Conservation (phyloP, 345 rosid species). For the Crucihimalaya himalaica region DNA sequence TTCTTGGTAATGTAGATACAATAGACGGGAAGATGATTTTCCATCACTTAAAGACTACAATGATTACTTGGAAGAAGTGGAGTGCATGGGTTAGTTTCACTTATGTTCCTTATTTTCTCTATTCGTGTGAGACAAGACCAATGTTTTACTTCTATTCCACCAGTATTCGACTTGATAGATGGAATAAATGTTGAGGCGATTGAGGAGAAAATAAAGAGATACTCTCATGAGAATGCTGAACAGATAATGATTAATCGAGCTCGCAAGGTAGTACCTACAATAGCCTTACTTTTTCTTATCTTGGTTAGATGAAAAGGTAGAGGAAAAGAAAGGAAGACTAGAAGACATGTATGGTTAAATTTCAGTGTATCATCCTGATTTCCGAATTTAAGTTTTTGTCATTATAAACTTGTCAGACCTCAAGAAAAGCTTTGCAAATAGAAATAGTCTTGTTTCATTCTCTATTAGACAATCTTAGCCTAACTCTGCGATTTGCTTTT, state of each 20-base stretch:
- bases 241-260: slow-evolving; percentile 86
- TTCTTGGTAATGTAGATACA: slow-evolving; percentile 53
- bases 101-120: slow-evolving; percentile 10
- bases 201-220: slow-evolving; percentile 70
- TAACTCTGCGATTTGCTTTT: neutral
- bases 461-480: neutral
- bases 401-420: neutral
- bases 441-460: neutral
- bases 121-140: slow-evolving; percentile 9
- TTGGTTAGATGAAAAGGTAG: slow-evolving; percentile 7
- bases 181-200: slow-evolving; percentile 72
- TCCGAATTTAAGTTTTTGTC: neutral
- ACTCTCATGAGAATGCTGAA: slow-evolving; percentile 86
- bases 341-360: neutral
- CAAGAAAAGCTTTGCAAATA: slow-evolving; percentile 7
- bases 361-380: neutral
- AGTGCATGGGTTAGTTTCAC: slow-evolving; percentile 78
- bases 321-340: neutral
- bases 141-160: neutral
- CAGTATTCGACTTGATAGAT: slow-evolving; percentile 76
- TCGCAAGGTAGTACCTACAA: slow-evolving; percentile 55
- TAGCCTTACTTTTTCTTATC: neutral
- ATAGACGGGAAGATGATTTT: slow-evolving; percentile 90
- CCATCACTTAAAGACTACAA: slow-evolving; percentile 76
- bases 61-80: slow-evolving; percentile 95